Conservation (phyloP, 176 grass and related monocot genomes). For the Olyra latifolia region DNA sequence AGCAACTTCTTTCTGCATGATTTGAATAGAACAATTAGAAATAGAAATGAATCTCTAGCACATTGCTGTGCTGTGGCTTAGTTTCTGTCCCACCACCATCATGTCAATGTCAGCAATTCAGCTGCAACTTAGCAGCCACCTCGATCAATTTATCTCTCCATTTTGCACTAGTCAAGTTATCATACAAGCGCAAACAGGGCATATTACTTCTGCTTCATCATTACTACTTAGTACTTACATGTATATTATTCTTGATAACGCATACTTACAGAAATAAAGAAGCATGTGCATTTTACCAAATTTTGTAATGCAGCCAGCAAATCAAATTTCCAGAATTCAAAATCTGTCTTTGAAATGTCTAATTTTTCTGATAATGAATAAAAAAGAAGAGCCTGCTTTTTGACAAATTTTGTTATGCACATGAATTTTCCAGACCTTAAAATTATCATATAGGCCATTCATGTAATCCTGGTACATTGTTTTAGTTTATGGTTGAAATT, state of each 20-base stretch:
- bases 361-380: background rate
- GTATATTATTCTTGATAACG: background rate
- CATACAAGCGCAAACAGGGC: background rate
- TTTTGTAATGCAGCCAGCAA: background rate
- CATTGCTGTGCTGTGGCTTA: background rate
- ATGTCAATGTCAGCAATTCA: background rate
- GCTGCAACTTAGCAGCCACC: background rate
- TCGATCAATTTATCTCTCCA: background rate
- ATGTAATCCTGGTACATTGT: background rate
- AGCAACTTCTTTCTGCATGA: constrained; percentile 95
- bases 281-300: background rate
- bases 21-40: constrained; percentile 27
- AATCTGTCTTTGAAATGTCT: background rate
- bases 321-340: background rate
- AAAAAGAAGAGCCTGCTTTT: background rate
- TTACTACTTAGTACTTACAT: background rate
- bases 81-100: background rate
- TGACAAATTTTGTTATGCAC: background rate
- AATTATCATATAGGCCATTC: background rate
- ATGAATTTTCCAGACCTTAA: background rate
- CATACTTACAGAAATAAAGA: background rate
- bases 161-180: background rate
- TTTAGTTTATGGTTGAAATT: background rate
- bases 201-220: background rate
- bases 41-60: background rate